Evolutionary conservation across 148 eudicot species (phyloP), one percentile per base, ranked within the genome.

Genomic region (Camellia japonica): DNA sequence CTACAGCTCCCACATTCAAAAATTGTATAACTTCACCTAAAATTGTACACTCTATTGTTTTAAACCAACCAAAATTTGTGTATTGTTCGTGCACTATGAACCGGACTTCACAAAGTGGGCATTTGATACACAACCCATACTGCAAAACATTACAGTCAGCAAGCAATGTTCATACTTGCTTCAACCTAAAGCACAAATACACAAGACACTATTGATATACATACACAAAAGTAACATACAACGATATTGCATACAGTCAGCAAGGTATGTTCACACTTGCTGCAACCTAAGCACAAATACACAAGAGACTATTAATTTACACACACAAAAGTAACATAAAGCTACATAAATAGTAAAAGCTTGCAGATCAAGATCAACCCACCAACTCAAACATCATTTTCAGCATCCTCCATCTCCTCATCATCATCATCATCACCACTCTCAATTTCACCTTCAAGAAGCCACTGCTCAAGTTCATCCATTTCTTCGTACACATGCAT

Each of bases 391-490:
- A 89, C 38, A 73, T 80, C 73, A 78, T 82, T 76, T 52, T 79
- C 88, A 71, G 60, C 92, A 23, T 93, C 97, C 55, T 69, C 88
- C 90, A 87, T 88, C 83, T 89, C 93, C 60, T 93, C 95, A 75
- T 93, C 91, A 78, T 80, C 90, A 19, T 92, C 94, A 75, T 90
- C 90, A 76, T 82, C 90, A 8, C 78, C 83, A 13, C 81, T 76
- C 61, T 76, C 88, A 43, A 83, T 82, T 7, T 86, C 89, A 59
- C 89, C 94, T 70, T 93, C 95, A 82, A 93, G 80, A 76, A 93
- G 91, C 87, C 90, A 90, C 80, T 93, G 84, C 75, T 93, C 99
- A 20, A 93, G 94, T 74, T 93, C 98, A 81, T 93, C 98, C 86
- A 92, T 82, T 81, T 93, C 99, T 79, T 92, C 98, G 76, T 91